A percentile compares a stretch with the other conserved stretches of the same genome.
These are phyloP conservation scores for Hemileccinum rubropunctum DNA, from an alignment of 768 basidiomycete genomes.

Conservation along the genomic window DNA sequence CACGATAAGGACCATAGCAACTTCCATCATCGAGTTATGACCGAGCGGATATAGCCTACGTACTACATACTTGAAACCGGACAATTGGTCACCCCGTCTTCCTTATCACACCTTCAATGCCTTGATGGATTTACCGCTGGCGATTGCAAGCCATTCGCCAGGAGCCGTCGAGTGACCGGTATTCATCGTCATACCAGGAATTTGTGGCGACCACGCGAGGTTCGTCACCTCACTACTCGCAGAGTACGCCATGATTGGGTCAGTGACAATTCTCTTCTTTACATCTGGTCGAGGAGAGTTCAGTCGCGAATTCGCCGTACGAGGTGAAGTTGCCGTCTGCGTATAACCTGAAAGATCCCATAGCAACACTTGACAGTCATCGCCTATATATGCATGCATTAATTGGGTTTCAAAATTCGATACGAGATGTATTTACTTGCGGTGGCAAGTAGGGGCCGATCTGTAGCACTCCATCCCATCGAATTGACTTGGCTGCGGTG, in stretches of 20 bases:
- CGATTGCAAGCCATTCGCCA: slow-evolving; percentile 86
- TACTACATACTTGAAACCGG: not conserved
- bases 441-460: slow-evolving; percentile 81
- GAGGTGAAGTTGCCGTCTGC: slow-evolving; percentile 62
- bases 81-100: not conserved
- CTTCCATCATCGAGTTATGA: too few species aligned
- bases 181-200: slow-evolving; percentile 72
- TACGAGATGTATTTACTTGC: slow-evolving; percentile 56
- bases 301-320: slow-evolving; percentile 64
- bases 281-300: slow-evolving; percentile 81
- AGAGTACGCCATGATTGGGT: slow-evolving; percentile 84
- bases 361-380: slow-evolving; percentile 90
- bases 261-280: slow-evolving; percentile 69
- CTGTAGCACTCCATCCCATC: slow-evolving; percentile 86
- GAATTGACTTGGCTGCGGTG: slow-evolving; percentile 84
- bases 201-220: slow-evolving; percentile 85
- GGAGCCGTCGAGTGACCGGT: slow-evolving; percentile 69
- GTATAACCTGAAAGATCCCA: slow-evolving; percentile 82
- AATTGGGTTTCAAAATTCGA: not conserved
- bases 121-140: slow-evolving; percentile 79
- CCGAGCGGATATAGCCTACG: not conserved
- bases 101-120: slow-evolving; percentile 67
- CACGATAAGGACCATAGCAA: too few species aligned
- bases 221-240: slow-evolving; percentile 76
- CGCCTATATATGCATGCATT: slow-evolving; percentile 47